Evolutionary conservation across 2,329 filamentous ascomycete genomes (phyloP), one percentile per base, ranked within the genome.

Genomic region (Blastomyces percursus): DNA sequence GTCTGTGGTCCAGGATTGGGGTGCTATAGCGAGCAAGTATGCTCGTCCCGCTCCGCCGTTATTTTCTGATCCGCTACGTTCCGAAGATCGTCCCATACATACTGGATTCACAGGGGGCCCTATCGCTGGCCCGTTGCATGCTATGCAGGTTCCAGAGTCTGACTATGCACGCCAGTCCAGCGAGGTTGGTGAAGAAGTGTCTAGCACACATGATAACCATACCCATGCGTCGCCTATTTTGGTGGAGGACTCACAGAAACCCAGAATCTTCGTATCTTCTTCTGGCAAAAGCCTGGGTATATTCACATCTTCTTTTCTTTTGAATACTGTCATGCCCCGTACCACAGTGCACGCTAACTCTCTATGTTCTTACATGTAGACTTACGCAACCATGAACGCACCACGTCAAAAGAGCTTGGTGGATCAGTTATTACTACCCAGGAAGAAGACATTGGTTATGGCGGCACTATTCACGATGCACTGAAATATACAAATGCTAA

Each of bases 1-100:
- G 5, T 76, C 75, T 1, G 73, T 76, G 5, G 64, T 67, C 2
- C 72, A 72, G 51, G 74, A 76, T 57, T 76, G 74, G 71, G 69
- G 70, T 11, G 54, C 27, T 14, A 32, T 42, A 30, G 27, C 64
- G 3, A 30, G 48, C n/a, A 16, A 62, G 2, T 62, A 50, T 30
- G 30, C n/a, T 27, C 27, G 38, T 11, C 6, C 21, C 9, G 59
- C 61, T 30, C 63, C 63, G 11, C 64, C 64, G 5, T 32, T 65
- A 21, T 65, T 63, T 44, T n/a, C 42, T 16, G 51, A 24, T 40
- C 5, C n/a, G 2, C 46, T 5, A 51, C 48, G 48, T 51, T 12
- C 30, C 12, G 24, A 16, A 24, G 11, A 1, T 30, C 9, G 48
- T 5, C 12, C 35, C 16, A 3, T 27, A 2, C 3, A 27, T 46